Evolutionary conservation across 768 basidiomycete species (phyloP).

Genomic region (Amanita inopinata): DNA sequence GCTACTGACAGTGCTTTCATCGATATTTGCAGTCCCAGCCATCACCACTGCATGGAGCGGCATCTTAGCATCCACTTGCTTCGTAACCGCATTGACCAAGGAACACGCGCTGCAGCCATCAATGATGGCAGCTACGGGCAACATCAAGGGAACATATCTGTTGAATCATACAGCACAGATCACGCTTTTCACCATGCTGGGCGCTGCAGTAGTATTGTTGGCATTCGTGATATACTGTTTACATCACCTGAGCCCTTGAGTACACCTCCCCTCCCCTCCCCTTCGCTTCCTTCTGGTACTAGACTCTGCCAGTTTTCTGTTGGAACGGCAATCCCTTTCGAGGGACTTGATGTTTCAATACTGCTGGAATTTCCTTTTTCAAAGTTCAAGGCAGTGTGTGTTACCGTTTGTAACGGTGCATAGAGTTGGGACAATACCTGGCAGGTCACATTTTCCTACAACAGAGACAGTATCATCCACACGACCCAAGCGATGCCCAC

Average conservation of each 20-base stretch:
- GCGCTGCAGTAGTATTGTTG: neutral
- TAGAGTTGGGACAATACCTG: too few relatives aligned
- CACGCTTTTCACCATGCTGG: neutral
- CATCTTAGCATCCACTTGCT: neutral
- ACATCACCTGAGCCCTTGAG: neutral
- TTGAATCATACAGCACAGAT: neutral
- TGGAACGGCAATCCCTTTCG: too few relatives aligned
- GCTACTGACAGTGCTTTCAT: too few relatives aligned
- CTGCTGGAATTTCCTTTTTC: too few relatives aligned
- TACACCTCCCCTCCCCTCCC: too few relatives aligned
- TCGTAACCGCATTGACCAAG: neutral
- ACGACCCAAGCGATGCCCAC: conserved; percentile 16
- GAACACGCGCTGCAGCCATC: neutral
- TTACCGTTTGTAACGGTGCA: too few relatives aligned
- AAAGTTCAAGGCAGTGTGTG: too few relatives aligned
- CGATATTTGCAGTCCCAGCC: neutral
- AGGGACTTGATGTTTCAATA: too few relatives aligned
- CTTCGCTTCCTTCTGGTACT: too few relatives aligned
- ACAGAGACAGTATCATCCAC: conserved; percentile 14
- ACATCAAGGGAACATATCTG: too few relatives aligned
- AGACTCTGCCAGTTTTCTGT: too few relatives aligned
- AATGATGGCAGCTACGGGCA: neutral
- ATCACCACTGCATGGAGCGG: neutral
- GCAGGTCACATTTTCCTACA: conserved; percentile 9
- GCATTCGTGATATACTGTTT: neutral